A percentile compares a stretch with the other conserved stretches of the same genome.
Conservation (phyloP, 257 asterid species). For the Ballota nigra region DNA sequence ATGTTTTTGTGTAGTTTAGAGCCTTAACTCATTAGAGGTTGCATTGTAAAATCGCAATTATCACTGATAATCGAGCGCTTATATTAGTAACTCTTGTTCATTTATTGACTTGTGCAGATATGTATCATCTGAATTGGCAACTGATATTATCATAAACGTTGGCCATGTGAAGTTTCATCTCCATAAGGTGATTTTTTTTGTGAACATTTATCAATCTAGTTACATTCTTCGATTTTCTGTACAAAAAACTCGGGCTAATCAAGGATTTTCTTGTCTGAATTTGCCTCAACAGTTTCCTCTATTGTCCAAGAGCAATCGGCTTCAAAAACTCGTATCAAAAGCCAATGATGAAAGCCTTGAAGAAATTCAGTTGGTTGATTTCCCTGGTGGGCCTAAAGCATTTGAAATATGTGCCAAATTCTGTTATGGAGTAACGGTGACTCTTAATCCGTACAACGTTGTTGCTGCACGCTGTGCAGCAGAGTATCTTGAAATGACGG, state of each 20-base stretch:
- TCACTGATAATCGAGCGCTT: background rate
- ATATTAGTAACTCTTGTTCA: background rate
- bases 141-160: slow-evolving; percentile 58
- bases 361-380: slow-evolving; percentile 55
- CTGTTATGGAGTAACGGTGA: slow-evolving; percentile 84
- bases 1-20: background rate
- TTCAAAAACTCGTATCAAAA: slow-evolving; percentile 59
- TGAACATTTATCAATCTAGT: background rate
- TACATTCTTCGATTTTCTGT: background rate
- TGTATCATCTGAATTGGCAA: slow-evolving; percentile 67
- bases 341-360: slow-evolving; percentile 46
- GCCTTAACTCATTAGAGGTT: background rate
- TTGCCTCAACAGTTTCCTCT: slow-evolving; percentile 72
- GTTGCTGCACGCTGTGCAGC: slow-evolving; percentile 89
- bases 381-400: slow-evolving; percentile 92
- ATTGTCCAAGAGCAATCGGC: slow-evolving; percentile 71
- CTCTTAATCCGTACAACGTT: slow-evolving; percentile 81
- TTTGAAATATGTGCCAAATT: slow-evolving; percentile 90
- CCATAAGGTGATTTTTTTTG: slow-evolving; percentile 71
- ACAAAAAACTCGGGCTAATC: background rate
- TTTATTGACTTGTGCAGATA: slow-evolving; percentile 47
- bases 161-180: slow-evolving; percentile 74
- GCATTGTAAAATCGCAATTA: background rate
- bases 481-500: slow-evolving; percentile 90
- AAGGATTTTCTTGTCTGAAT: background rate